phyloP scores from a whole-genome alignment of 2,329 filamentous ascomycete species.

The Fusarium napiforme region DNA sequence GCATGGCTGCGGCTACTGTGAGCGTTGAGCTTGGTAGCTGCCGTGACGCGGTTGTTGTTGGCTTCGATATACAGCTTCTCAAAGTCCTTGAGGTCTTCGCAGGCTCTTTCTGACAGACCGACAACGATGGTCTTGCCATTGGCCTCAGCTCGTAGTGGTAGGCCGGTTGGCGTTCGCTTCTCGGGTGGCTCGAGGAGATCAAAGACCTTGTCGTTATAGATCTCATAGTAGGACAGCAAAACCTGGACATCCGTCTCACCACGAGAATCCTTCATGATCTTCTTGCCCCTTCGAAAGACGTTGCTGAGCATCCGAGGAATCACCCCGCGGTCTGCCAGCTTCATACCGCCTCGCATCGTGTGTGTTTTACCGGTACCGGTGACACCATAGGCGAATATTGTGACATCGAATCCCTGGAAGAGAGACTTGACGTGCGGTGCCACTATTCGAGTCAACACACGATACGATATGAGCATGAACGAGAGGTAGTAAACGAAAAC shows the following conservation, averaged over 20 bases:
- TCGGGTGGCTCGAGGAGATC: conserved; percentile 90
- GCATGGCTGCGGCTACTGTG: conserved; percentile 92
- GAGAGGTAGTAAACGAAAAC: background rate
- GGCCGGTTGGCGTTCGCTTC: conserved; percentile 82
- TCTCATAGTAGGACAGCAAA: conserved; percentile 90
- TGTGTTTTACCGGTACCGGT: conserved; percentile 96
- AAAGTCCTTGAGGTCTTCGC: conserved; percentile 88
- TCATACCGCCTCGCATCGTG: conserved; percentile 92
- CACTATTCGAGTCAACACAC: conserved; percentile 65
- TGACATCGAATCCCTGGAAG: conserved; percentile 88
- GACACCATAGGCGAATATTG: conserved; percentile 91
- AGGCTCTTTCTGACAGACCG: conserved; percentile 84
- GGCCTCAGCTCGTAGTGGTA: conserved; percentile 86
- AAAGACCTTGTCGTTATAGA: conserved; percentile 96
- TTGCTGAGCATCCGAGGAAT: conserved; percentile 87
- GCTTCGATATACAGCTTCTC: conserved; percentile 90
- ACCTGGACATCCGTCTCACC: conserved; percentile 78
- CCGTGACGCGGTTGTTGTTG: conserved; percentile 89
- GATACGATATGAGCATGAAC: background rate
- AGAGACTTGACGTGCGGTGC: conserved; percentile 90
- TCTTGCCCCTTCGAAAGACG: conserved; percentile 86
- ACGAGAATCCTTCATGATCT: conserved; percentile 81
- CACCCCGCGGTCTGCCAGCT: conserved; percentile 84
- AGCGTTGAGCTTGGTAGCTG: conserved; percentile 90
- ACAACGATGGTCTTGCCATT: conserved; percentile 88